Evolutionary conservation across 148 eudicot genomes (phyloP).

Genomic region (Bassia scoparia): DNA sequence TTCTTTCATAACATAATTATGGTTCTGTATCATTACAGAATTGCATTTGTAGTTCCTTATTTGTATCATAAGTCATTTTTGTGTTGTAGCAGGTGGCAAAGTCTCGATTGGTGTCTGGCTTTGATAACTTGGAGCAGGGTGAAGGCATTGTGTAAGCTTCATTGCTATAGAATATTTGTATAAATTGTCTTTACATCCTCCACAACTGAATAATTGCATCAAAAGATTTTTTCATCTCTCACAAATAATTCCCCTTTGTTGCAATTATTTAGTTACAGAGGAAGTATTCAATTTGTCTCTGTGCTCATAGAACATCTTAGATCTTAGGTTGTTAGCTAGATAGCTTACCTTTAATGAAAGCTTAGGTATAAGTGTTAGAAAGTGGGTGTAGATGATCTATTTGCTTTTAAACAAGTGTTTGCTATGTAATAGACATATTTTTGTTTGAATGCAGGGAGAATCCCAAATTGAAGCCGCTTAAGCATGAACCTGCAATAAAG

Average conservation of each 20-base stretch:
- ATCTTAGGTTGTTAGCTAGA: background rate
- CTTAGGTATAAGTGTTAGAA: background rate
- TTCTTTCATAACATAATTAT: background rate
- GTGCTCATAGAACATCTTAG: background rate
- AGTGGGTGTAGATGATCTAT: background rate
- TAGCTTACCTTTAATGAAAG: no score
- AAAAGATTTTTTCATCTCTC: no score
- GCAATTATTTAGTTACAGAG: no score
- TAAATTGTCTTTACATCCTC: no score
- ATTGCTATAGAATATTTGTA: no score
- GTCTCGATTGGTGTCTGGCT: slow-evolving; percentile 36
- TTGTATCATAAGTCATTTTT: no score
- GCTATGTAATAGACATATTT: background rate
- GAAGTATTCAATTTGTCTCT: background rate
- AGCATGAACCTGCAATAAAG: slow-evolving; percentile 32
- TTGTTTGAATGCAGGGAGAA: slow-evolving; percentile 51
- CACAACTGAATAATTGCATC: no score
- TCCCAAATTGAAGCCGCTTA: slow-evolving; percentile 41
- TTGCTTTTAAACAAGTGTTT: background rate
- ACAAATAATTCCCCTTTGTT: no score
- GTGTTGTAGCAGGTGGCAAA: slow-evolving; percentile 35
- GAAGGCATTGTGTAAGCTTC: slow-evolving; percentile 51
- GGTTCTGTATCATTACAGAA: no score
- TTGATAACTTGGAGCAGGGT: slow-evolving; percentile 32
- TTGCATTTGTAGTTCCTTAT: no score